Evolutionary conservation across 2,329 filamentous ascomycete genomes (phyloP).

Genomic region (Ophiostoma tasmaniense): DNA sequence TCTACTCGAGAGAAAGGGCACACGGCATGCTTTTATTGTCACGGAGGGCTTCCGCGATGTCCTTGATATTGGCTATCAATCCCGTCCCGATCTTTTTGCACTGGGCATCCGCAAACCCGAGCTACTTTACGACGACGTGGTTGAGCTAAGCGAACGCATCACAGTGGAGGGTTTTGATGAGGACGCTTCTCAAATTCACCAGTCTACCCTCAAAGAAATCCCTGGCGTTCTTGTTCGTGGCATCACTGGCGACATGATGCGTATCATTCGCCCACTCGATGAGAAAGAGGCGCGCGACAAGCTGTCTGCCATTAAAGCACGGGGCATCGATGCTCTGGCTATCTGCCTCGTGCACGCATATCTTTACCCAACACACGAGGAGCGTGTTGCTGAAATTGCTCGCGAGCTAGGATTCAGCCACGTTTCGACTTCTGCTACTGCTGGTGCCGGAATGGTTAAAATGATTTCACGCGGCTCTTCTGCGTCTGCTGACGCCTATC

Average conservation of each 20-base stretch:
- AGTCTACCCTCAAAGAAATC: constrained; percentile 8
- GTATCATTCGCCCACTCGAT: constrained; percentile 45
- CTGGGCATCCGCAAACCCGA: constrained; percentile 78
- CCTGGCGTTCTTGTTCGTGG: constrained; percentile 30
- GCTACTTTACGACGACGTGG: constrained; percentile 71
- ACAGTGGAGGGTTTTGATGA: constrained; percentile 66
- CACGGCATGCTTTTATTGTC: constrained; percentile 80
- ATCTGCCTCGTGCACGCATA: constrained; percentile 31
- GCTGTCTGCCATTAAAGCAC: constrained; percentile 51
- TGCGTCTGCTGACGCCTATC: constrained; percentile 63
- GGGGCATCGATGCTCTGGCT: constrained; percentile 39
- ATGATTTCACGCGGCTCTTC: constrained; percentile 60
- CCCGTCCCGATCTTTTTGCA: constrained; percentile 81
- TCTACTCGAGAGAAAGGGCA: constrained; percentile 79
- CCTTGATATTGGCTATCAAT: constrained; percentile 82
- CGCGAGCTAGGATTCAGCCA: constrained; percentile 15
- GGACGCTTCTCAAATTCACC: background rate
- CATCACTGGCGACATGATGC: constrained; percentile 44
- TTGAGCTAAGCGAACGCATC: constrained; percentile 83
- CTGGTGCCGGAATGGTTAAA: constrained; percentile 45
- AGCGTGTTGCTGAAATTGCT: constrained; percentile 15
- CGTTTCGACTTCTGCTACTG: background rate
- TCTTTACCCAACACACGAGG: constrained; percentile 20
- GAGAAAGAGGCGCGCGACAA: constrained; percentile 44
- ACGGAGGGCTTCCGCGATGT: constrained; percentile 85